Conservation (phyloP, 257 asterid genomes). For the Solanum ossicruentum region DNA sequence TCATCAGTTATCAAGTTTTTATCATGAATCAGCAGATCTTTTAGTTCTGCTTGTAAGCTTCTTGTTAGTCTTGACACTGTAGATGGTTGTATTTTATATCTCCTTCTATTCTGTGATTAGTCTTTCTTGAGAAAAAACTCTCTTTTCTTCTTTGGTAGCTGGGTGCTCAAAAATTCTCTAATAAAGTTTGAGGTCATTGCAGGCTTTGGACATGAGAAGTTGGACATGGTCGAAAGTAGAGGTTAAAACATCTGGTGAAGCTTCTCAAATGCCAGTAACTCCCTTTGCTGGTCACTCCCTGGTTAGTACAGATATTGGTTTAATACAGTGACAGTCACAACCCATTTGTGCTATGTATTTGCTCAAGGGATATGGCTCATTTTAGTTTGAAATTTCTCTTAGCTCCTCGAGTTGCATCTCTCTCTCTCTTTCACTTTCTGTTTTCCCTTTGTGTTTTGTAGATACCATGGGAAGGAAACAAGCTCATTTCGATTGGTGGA, state of each 20-base stretch:
- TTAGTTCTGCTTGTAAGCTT: neutral
- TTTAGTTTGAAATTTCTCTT: neutral
- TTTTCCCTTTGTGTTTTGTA: slow-evolving; percentile 10
- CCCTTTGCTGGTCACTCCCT: slow-evolving; percentile 88
- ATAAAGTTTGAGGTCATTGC: slow-evolving; percentile 1
- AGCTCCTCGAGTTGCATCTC: neutral
- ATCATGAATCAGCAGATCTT: neutral
- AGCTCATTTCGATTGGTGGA: slow-evolving; percentile 92
- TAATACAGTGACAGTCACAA: neutral
- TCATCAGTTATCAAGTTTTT: neutral
- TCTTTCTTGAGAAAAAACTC: neutral
- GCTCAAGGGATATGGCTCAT: neutral
- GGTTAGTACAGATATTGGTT: slow-evolving; percentile 41
- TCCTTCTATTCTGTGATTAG: neutral
- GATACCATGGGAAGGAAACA: slow-evolving; percentile 89
- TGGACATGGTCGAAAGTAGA: slow-evolving; percentile 90
- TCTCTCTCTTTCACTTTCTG: neutral
- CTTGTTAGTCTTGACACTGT: neutral
- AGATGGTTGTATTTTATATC: neutral
- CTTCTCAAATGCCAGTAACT: slow-evolving; percentile 17
- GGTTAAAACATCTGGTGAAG: slow-evolving; percentile 39
- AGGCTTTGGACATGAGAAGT: slow-evolving; percentile 73
- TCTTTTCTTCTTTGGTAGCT: neutral
- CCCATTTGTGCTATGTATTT: neutral
- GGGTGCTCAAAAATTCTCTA: neutral